Percentiles rank a stretch among this genome's conserved stretches.
phyloP scores from a whole-genome alignment of 139 green algal genomes.

The Picochlorum sp. region DNA sequence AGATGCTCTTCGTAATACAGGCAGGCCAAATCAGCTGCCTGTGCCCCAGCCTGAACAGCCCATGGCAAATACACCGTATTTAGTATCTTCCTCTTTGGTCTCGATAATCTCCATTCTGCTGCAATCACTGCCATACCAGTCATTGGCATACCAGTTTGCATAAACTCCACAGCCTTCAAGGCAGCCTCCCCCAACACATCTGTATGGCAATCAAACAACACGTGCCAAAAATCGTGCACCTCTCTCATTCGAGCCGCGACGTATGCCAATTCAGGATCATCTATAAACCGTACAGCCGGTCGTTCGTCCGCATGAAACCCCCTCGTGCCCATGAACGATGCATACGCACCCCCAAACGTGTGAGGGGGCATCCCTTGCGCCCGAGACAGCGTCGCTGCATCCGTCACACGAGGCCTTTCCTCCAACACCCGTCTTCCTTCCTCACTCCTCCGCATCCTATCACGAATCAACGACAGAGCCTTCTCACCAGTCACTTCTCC shows the following conservation, averaged over 20 bases:
- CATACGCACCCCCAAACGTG: constrained; percentile 85
- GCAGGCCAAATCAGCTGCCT: constrained; percentile 71
- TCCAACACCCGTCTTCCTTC: constrained; percentile 55
- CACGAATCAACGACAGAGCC: constrained; percentile 45
- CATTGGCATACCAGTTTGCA: constrained; percentile 95
- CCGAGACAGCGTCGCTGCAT: constrained; percentile 28
- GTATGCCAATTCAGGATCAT: constrained; percentile 88
- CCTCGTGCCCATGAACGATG: constrained; percentile 76
- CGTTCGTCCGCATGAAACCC: constrained; percentile 78
- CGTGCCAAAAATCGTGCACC: constrained; percentile 95
- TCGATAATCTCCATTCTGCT: constrained; percentile 55
- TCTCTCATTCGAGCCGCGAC: constrained; percentile 67
- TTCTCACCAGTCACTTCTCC: constrained; percentile 60
- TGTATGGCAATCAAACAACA: constrained; percentile 87
- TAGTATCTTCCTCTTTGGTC: constrained; percentile 39
- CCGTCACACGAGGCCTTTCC: constrained; percentile 65
- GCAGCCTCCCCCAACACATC: constrained; percentile 89
- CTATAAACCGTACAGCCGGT: constrained; percentile 83
- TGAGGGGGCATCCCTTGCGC: constrained; percentile 45
- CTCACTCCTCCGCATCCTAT: constrained; percentile 58
- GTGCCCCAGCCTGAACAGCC: constrained; percentile 67
- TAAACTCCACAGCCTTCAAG: constrained; percentile 90
- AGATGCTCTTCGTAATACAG: constrained; percentile 79
- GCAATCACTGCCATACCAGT: constrained; percentile 68
- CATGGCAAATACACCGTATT: constrained; percentile 68